These are phyloP conservation scores for Sporisorium scitamineum DNA, from an alignment of 1,284 basidiomycete genomes.

Conservation along the genomic window DNA sequence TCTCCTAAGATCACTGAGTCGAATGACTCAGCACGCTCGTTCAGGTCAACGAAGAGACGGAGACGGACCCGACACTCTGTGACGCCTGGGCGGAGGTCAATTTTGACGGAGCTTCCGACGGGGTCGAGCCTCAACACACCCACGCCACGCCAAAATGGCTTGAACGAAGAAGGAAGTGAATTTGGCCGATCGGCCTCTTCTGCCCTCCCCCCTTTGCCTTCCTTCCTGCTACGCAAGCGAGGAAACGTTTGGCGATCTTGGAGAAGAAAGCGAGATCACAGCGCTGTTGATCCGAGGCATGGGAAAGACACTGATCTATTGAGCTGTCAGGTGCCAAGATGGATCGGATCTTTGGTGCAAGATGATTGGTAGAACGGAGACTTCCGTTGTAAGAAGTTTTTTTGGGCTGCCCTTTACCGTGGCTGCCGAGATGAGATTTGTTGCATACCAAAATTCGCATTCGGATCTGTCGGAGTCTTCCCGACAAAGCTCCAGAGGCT, in stretches of 20 bases:
- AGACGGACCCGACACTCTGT: background rate
- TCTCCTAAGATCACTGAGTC: background rate
- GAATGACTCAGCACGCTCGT: background rate
- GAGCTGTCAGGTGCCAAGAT: conserved; percentile 19
- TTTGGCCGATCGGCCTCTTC: conserved; percentile 10
- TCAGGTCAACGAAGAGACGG: background rate
- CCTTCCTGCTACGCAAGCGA: conserved; percentile 7
- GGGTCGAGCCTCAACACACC: background rate
- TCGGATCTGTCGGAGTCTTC: conserved; percentile 1
- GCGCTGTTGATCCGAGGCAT: background rate
- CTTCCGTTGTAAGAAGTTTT: conserved; percentile 32
- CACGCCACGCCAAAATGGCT: background rate
- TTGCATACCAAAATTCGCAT: conserved; percentile 1
- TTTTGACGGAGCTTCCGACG: background rate
- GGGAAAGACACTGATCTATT: background rate
- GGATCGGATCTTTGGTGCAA: conserved; percentile 16
- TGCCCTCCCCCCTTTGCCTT: background rate
- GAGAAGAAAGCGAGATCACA: background rate
- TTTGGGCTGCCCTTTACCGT: conserved; percentile 1
- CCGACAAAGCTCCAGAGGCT: conserved; percentile 10
- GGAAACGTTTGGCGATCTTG: conserved; percentile 14
- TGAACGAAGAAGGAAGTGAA: background rate
- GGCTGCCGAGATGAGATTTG: background rate
- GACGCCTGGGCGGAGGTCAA: background rate
- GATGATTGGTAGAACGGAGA: conserved; percentile 27